Evolutionary conservation across 345 rosid species (phyloP).

Genomic region (Salix exigua): DNA sequence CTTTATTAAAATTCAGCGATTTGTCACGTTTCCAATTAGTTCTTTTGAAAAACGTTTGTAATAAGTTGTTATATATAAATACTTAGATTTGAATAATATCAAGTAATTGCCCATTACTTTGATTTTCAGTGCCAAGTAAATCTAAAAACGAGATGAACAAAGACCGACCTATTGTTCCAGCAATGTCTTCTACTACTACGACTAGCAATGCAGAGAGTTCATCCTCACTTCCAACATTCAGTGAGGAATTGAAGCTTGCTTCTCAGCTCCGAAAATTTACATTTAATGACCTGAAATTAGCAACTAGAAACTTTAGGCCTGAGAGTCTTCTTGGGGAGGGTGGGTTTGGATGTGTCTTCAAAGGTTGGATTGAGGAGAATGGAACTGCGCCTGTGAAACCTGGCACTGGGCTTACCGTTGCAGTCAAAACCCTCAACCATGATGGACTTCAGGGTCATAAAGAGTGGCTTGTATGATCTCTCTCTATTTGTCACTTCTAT

Average conservation of each 20-base stretch:
- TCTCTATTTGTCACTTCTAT: background rate
- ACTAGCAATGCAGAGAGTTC: slow-evolving; percentile 25
- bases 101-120: background rate
- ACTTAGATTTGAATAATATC: background rate
- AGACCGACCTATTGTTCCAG: slow-evolving; percentile 20
- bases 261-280: slow-evolving; percentile 24
- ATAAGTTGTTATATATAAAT: background rate
- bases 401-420: slow-evolving; percentile 29
- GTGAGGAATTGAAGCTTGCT: slow-evolving; percentile 29
- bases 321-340: slow-evolving; percentile 35
- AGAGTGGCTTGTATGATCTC: slow-evolving; percentile 25
- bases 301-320: slow-evolving; percentile 29
- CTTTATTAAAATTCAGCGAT: background rate
- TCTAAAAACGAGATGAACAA: slow-evolving; percentile 13
- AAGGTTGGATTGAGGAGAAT: slow-evolving; percentile 28
- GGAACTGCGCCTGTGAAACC: slow-evolving; percentile 34
- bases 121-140: slow-evolving; percentile 19
- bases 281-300: slow-evolving; percentile 23
- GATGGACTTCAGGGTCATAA: slow-evolving; percentile 33
- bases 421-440: slow-evolving; percentile 30
- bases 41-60: background rate
- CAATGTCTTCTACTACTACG: slow-evolving; percentile 16
- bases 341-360: slow-evolving; percentile 33
- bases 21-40: background rate
- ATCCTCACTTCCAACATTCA: slow-evolving; percentile 23